Conservation (phyloP, 768 basidiomycete species). For the Auricularia heimuer region DNA sequence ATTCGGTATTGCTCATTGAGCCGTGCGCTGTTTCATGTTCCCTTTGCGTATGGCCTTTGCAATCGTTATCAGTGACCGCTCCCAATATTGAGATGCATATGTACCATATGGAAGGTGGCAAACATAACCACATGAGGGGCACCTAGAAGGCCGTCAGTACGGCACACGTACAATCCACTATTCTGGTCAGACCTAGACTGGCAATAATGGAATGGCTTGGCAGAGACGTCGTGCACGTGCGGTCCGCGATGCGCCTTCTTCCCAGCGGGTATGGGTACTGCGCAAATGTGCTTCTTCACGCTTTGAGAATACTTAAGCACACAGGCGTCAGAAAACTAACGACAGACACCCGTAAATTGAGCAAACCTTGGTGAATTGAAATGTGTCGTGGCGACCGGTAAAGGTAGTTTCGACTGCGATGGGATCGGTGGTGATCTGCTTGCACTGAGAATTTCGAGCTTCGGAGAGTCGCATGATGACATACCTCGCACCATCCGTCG, state of each 20-base stretch:
- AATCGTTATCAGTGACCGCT: too few relatives aligned
- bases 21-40: slow-evolving; percentile 57
- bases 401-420: slow-evolving; percentile 54
- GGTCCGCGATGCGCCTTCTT: slow-evolving; percentile 32
- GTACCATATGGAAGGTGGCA: slow-evolving; percentile 36
- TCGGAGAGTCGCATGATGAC: neutral
- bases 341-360: neutral
- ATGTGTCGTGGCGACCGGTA: slow-evolving; percentile 47
- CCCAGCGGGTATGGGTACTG: slow-evolving; percentile 35
- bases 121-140: slow-evolving; percentile 46
- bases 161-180: too few relatives aligned
- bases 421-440: slow-evolving; percentile 41
- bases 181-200: slow-evolving; percentile 28
- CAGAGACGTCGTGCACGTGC: slow-evolving; percentile 40
- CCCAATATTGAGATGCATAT: too few relatives aligned
- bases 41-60: slow-evolving; percentile 44
- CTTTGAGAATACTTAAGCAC: slow-evolving; percentile 42
- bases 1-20: neutral
- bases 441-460: neutral
- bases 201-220: slow-evolving; percentile 44
- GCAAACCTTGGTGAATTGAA: slow-evolving; percentile 55
- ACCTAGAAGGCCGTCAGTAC: slow-evolving; percentile 23
- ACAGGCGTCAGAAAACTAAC: neutral
- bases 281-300: slow-evolving; percentile 42
- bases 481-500: slow-evolving; percentile 38